Conservation (phyloP, 768 basidiomycete genomes). For the Cyclocybe aegerita region DNA sequence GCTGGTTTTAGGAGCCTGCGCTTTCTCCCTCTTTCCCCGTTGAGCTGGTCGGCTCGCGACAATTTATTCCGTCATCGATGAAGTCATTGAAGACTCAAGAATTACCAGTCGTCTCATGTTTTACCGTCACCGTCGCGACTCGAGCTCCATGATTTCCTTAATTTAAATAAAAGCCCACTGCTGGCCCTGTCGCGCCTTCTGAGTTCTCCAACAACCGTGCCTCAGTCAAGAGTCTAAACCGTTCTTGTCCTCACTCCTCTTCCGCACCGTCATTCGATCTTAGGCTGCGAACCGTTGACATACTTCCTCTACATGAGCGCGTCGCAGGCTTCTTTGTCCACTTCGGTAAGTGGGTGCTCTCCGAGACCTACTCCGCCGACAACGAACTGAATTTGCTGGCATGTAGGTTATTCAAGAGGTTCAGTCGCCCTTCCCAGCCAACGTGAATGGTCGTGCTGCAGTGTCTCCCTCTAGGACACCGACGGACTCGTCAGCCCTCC, state of each 20-base stretch:
- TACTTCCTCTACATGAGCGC: background rate
- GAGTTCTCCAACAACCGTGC: no score
- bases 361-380: no score
- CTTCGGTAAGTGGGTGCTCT: constrained; percentile 1
- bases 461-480: no score
- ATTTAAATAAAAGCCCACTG: background rate
- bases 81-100: constrained; percentile 7
- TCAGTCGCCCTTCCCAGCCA: no score
- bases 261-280: background rate
- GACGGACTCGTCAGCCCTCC: no score
- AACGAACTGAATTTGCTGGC: background rate
- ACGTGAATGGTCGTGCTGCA: no score
- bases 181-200: no score
- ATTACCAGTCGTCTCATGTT: background rate
- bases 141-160: background rate
- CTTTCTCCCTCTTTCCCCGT: no score
- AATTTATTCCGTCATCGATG: constrained; percentile 11
- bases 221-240: no score
- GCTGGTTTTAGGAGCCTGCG: no score
- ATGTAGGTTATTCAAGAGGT: background rate
- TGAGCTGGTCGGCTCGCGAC: no score
- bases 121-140: background rate
- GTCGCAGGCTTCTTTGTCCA: background rate
- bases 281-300: background rate
- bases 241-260: background rate